Conservation (phyloP, 2,329 filamentous ascomycete genomes). For the Chaetomium sp. region DNA sequence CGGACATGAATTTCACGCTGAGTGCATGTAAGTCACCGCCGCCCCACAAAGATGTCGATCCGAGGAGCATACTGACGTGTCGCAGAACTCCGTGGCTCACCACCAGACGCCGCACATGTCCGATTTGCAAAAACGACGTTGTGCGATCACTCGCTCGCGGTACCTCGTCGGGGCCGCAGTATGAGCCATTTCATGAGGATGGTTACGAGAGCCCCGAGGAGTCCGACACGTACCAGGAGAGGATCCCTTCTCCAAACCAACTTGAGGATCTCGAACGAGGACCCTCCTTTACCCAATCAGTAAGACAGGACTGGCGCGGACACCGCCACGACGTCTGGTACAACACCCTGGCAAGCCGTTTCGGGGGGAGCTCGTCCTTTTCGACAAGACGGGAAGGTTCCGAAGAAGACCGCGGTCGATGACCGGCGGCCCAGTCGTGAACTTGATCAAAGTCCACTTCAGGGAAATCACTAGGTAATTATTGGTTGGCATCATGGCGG, state of each 20-base stretch:
- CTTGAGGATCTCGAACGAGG: slow-evolving; percentile 25
- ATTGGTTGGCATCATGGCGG: slow-evolving; percentile 1
- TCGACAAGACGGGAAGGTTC: slow-evolving; percentile 10
- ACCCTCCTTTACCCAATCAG: slow-evolving; percentile 11
- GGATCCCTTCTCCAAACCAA: slow-evolving; percentile 7
- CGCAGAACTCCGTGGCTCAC: slow-evolving; percentile 92
- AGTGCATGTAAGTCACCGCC: slow-evolving; percentile 83
- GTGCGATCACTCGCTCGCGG: slow-evolving; percentile 67
- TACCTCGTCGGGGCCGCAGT: slow-evolving; percentile 53
- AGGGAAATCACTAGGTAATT: not conserved
- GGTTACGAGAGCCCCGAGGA: slow-evolving; percentile 49
- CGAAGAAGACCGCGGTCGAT: slow-evolving; percentile 12
- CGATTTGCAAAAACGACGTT: slow-evolving; percentile 97
- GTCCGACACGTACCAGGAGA: slow-evolving; percentile 22
- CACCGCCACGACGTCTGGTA: slow-evolving; percentile 22
- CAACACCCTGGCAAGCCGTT: slow-evolving; percentile 17
- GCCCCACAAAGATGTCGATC: not conserved
- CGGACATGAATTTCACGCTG: slow-evolving; percentile 95
- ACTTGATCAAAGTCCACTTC: not conserved
- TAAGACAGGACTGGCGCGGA: slow-evolving; percentile 17
- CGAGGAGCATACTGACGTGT: slow-evolving; percentile 5
- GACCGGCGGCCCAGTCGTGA: not conserved
- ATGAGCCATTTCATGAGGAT: slow-evolving; percentile 59
- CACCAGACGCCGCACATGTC: slow-evolving; percentile 92
- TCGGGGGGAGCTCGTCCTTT: slow-evolving; percentile 23